Evolutionary conservation across 2,329 filamentous ascomycete genomes (phyloP).

Genomic region (Hirsutella minnesotensis): DNA sequence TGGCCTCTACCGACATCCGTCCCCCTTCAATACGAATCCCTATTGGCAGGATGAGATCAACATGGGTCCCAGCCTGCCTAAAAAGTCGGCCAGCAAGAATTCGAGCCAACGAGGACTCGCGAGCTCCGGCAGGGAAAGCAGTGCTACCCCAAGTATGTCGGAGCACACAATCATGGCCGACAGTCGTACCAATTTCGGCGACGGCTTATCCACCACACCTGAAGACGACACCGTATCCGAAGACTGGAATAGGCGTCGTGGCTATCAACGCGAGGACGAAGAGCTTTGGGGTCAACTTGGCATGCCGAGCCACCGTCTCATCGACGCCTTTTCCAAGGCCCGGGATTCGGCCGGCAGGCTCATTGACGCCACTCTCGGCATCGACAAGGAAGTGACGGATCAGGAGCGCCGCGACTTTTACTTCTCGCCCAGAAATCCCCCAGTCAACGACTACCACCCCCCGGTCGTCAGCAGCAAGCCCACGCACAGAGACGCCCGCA

Average conservation of each 20-base stretch:
- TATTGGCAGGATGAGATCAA: slow-evolving; percentile 83
- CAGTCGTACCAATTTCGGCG: slow-evolving; percentile 20
- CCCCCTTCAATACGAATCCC: slow-evolving; percentile 75
- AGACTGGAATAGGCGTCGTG: slow-evolving; percentile 60
- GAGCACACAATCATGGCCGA: slow-evolving; percentile 25
- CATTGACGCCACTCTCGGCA: slow-evolving; percentile 38
- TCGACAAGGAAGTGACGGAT: slow-evolving; percentile 40
- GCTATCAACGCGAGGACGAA: slow-evolving; percentile 82
- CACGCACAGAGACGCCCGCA: slow-evolving; percentile 55
- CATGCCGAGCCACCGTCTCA: slow-evolving; percentile 43
- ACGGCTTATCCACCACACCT: slow-evolving; percentile 16
- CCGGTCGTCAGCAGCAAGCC: slow-evolving; percentile 71
- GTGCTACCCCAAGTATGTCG: slow-evolving; percentile 22
- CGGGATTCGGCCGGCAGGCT: slow-evolving; percentile 41
- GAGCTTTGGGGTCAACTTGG: slow-evolving; percentile 58
- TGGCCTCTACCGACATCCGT: slow-evolving; percentile 64
- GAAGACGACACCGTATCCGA: slow-evolving; percentile 26
- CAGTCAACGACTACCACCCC: slow-evolving; percentile 77
- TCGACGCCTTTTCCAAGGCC: slow-evolving; percentile 47
- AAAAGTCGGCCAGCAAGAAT: slow-evolving; percentile 46
- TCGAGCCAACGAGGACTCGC: slow-evolving; percentile 48
- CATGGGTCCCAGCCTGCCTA: slow-evolving; percentile 64
- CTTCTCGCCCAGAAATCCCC: slow-evolving; percentile 49
- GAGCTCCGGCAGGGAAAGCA: slow-evolving; percentile 44
- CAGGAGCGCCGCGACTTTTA: slow-evolving; percentile 49